phyloP scores from a whole-genome alignment of 495 filamentous ascomycete species.

The Chaetomium fimeti region DNA sequence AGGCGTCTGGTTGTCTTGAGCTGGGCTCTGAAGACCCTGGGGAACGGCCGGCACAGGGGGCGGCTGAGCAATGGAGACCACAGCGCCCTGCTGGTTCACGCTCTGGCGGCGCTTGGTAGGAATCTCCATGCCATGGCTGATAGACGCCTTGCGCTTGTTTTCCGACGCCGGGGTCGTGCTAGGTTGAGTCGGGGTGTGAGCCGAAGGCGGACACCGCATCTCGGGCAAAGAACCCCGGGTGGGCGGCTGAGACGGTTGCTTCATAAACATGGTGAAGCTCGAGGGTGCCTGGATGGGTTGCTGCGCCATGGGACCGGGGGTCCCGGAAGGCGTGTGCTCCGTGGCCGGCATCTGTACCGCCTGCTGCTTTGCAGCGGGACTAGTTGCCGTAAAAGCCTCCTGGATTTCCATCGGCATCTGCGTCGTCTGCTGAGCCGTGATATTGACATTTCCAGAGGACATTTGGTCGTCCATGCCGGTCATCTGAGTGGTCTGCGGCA shows the following conservation, averaged over 20 bases:
- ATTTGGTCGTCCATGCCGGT: background rate
- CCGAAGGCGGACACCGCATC: background rate
- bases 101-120: constrained; percentile 21
- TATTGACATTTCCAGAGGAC: background rate
- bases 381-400: background rate
- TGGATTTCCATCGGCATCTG: background rate
- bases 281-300: background rate
- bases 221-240: background rate
- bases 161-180: background rate
- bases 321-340: background rate
- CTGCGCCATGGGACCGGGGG: background rate
- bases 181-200: background rate
- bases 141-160: constrained; percentile 15
- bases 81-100: background rate
- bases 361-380: background rate
- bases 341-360: background rate
- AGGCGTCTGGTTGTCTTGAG: background rate
- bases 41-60: background rate
- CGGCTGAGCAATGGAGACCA: background rate
- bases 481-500: background rate
- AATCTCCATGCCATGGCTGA: background rate
- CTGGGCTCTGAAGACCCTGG: background rate
- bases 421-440: background rate
- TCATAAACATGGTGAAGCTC: constrained; percentile 14
- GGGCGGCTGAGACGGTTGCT: background rate